Evolutionary conservation across 805 yeast genomes (phyloP), one percentile per base, ranked within the genome.

Genomic region (Metschnikowia colocasiae): DNA sequence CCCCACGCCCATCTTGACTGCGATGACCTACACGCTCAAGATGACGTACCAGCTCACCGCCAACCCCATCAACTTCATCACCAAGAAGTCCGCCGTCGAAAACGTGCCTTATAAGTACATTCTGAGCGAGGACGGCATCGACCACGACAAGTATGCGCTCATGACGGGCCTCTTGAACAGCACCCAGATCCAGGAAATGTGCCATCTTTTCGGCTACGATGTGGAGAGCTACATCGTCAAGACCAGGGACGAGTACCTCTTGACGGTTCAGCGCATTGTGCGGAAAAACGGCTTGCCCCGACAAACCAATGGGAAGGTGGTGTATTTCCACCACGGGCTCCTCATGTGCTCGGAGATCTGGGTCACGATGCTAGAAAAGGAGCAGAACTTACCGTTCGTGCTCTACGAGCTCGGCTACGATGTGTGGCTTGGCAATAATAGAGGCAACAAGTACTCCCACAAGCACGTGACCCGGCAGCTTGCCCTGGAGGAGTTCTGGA

Each of bases 401-500:
- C 73, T 92, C 29, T 83, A 83, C 50, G 89, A 90, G 48, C 62
- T 81, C 40, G 97, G 97, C 1, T 92, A 81, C 64, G 99, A 92
- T 61, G 97, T 92, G 5, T 92, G 95, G 92, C 71, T 92, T 52
- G 98, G 98, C 1, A 89, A 88, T 64, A 89, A 88, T 60, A 75
- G 96, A 48, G 96, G 96, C 9, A 94, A 92, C 68, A 94, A 92
- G 68, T 92, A 92, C 68, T 85, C 95, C 3, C 82, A 84, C 50
- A 90, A 90, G 57, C 96, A 92, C 64, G 47, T 55, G 61, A n/a
- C 61, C 35, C 57, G 57, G 45, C 62, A 67, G 18, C 66, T 67
- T 19, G 69, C 73, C 47, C 67, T 70, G 3, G 51, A 38, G 40
- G 45, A 26, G 42, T 92, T 89, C 64, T 91, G 98, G 98, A 82